Percentiles rank a stretch among this genome's conserved stretches.
These are phyloP conservation scores for Cladophialophora psammophila DNA, from an alignment of 2,329 filamentous ascomycete species.

Conservation along the genomic window DNA sequence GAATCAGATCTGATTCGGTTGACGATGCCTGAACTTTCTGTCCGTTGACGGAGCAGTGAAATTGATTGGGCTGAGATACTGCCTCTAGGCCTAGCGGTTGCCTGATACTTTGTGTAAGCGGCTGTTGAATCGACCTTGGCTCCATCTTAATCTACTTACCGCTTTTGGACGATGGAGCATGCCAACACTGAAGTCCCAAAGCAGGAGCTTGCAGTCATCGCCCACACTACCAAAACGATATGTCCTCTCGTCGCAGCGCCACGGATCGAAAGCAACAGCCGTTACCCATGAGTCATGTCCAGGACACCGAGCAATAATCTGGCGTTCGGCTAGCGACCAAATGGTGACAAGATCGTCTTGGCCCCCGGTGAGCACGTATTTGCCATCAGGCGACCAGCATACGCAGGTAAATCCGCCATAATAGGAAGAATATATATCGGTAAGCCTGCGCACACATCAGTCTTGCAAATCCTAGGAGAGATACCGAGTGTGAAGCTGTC, in stretches of 20 bases:
- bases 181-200: slow-evolving; percentile 98
- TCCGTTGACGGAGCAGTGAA: slow-evolving; percentile 65
- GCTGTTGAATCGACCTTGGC: not conserved
- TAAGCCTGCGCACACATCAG: slow-evolving; percentile 64
- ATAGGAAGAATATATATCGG: slow-evolving; percentile 87
- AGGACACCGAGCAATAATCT: slow-evolving; percentile 88
- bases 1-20: slow-evolving; percentile 75
- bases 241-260: slow-evolving; percentile 93
- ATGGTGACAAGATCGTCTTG: slow-evolving; percentile 97
- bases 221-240: slow-evolving; percentile 97
- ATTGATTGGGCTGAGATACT: slow-evolving; percentile 56
- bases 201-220: slow-evolving; percentile 85
- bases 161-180: slow-evolving; percentile 93
- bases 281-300: slow-evolving; percentile 97
- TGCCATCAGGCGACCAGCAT: slow-evolving; percentile 96
- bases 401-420: slow-evolving; percentile 93
- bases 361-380: slow-evolving; percentile 92
- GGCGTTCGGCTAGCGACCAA: slow-evolving; percentile 85
- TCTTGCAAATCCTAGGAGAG: slow-evolving; percentile 18
- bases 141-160: slow-evolving; percentile 59
- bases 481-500: not conserved
- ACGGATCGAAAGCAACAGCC: slow-evolving; percentile 91
- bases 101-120: slow-evolving; percentile 32
- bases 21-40: slow-evolving; percentile 63
- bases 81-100: slow-evolving; percentile 48